A percentile compares a stretch with the other conserved stretches of the same genome.
phyloP scores from a whole-genome alignment of 148 eudicot genomes.

The Beta vulgaris region DNA sequence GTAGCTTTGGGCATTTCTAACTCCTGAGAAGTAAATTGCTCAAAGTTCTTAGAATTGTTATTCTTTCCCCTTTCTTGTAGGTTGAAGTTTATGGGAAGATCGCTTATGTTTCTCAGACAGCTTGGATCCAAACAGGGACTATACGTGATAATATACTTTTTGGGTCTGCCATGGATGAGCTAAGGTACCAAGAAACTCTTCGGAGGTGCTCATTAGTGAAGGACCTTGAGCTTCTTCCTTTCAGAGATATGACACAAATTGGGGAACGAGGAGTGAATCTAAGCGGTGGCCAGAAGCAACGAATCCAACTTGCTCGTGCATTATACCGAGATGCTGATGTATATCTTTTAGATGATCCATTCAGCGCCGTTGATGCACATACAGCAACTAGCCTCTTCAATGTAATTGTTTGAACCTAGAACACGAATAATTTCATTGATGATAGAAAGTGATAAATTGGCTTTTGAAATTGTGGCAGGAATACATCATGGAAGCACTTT shows the following conservation, averaged over 20 bases:
- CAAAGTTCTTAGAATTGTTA: background rate
- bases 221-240: conserved; percentile 83
- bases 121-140: conserved; percentile 95
- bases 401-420: conserved; percentile 31
- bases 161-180: conserved; percentile 60
- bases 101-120: conserved; percentile 93
- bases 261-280: conserved; percentile 98
- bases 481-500: conserved; percentile 82
- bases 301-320: conserved; percentile 97
- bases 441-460: background rate
- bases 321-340: conserved; percentile 83
- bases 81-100: conserved; percentile 65
- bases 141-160: conserved; percentile 85
- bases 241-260: conserved; percentile 87
- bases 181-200: conserved; percentile 70
- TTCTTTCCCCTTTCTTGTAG: conserved; percentile 39
- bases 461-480: conserved; percentile 50
- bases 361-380: conserved; percentile 98
- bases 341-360: conserved; percentile 93
- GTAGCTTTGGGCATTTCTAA: background rate
- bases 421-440: background rate
- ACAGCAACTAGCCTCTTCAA: conserved; percentile 82
- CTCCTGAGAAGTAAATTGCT: background rate
- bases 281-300: conserved; percentile 93
- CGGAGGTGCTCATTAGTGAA: conserved; percentile 69